Evolutionary conservation across 805 yeast species (phyloP), one percentile per base, ranked within the genome.

Genomic region (Dipodascus geniculatus): DNA sequence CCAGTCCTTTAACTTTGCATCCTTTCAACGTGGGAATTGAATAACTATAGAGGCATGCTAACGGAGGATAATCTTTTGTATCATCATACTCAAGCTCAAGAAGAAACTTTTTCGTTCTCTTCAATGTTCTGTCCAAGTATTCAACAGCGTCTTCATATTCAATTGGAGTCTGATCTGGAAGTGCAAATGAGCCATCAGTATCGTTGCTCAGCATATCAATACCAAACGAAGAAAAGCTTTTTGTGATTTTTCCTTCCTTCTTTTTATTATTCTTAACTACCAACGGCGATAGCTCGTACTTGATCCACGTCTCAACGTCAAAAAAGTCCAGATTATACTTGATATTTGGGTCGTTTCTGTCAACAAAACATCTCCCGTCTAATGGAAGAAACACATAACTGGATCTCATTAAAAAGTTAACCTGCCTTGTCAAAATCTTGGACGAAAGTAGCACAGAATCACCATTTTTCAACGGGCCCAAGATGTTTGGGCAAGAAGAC

Each of bases 321-420:
- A 85, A 90, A 61, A 78, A 87, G 71, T 90, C 96, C 22, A 88
- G 64, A 28, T 68, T 64, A 53, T 62, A 64, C 48, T 57, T 55
- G 50, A 57, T 53, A n/a, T 35, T 31, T 3, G 55, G 51, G 48
- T 63, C 61, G 22, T 72, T 73, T 28, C 64, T 65, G 64, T 89
- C 82, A 51, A 80, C 78, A 63, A 88, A 90, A 51, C 88, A 81
- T 28, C 81, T 74, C 8, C 96, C 95, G 58, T 78, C 75, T 19
- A 79, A 66, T 0, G 97, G 97, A 33, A 90, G 67, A 65, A 90
- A 89, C 35, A 80, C 75, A 68, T 79, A 89, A 51, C 89, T 80
- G 47, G 90, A 82, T 64, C 97, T 77, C 95, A 89, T 87, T 73
- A 87, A 80, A 66, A 90, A 90, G 61, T 85, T 88, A 9, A 82